Conservation (phyloP, 2,329 filamentous ascomycete genomes). For the Botrytis squamosa region DNA sequence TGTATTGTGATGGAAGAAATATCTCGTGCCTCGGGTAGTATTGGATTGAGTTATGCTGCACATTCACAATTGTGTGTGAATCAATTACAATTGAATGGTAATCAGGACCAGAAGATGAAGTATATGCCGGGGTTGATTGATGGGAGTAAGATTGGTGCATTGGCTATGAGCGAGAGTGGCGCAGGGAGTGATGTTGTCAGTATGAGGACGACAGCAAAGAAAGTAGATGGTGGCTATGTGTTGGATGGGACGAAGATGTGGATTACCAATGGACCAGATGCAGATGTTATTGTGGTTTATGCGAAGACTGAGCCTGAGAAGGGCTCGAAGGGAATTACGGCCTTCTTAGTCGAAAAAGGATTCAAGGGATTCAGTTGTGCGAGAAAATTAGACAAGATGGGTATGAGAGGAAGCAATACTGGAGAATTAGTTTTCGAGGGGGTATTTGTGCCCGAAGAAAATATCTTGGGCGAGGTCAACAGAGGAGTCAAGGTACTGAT, state of each 20-base stretch:
- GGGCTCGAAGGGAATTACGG: slow-evolving; percentile 88
- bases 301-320: slow-evolving; percentile 84
- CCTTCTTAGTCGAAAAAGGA: slow-evolving; percentile 76
- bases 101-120: slow-evolving; percentile 71
- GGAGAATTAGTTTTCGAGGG: slow-evolving; percentile 89
- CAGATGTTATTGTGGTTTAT: slow-evolving; percentile 92
- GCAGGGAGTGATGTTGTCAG: slow-evolving; percentile 91
- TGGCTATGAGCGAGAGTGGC: slow-evolving; percentile 93
- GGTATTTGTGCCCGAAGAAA: slow-evolving; percentile 82
- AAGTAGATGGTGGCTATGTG: slow-evolving; percentile 79
- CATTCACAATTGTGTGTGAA: slow-evolving; percentile 97
- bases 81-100: slow-evolving; percentile 89
- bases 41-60: slow-evolving; percentile 89
- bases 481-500: slow-evolving; percentile 87
- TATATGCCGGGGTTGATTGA: slow-evolving; percentile 80
- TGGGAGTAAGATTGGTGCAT: slow-evolving; percentile 76
- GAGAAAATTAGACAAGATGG: slow-evolving; percentile 93
- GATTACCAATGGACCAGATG: slow-evolving; percentile 98
- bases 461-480: slow-evolving; percentile 77
- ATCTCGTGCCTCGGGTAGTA: slow-evolving; percentile 77
- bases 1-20: slow-evolving; percentile 95
- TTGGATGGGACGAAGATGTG: slow-evolving; percentile 85
- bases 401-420: slow-evolving; percentile 96
- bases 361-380: slow-evolving; percentile 79
- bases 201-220: slow-evolving; percentile 84